These are phyloP conservation scores for Boletus sp. DNA, from an alignment of 768 basidiomycete species.

Conservation along the genomic window DNA sequence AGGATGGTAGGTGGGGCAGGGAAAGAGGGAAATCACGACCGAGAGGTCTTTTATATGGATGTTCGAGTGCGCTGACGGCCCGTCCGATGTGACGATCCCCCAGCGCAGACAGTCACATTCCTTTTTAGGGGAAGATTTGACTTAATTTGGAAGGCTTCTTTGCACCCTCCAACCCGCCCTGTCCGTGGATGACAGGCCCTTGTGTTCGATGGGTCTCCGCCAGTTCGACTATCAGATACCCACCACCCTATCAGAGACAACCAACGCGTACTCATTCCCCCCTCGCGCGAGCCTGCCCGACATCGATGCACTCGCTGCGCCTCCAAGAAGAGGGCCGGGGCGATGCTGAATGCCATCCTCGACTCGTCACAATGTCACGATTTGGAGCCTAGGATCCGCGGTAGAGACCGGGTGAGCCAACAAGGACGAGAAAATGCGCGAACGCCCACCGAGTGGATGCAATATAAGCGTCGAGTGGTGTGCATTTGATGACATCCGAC, in stretches of 20 bases:
- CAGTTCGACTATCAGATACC: conserved; percentile 27
- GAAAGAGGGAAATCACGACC: conserved; percentile 36
- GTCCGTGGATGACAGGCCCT: conserved; percentile 27
- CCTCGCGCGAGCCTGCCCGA: neutral
- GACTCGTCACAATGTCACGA: conserved; percentile 24
- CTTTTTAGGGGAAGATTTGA: conserved; percentile 31
- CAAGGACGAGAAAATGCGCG: neutral
- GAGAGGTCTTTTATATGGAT: conserved; percentile 34
- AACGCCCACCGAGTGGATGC: neutral
- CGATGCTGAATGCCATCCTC: conserved; percentile 15
- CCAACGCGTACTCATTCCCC: neutral
- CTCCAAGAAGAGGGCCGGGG: neutral
- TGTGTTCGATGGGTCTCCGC: conserved; percentile 12
- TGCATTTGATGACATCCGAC: neutral
- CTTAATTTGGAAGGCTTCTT: conserved; percentile 30
- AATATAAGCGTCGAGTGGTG: neutral
- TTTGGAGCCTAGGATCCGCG: conserved; percentile 24
- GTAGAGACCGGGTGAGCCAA: conserved; percentile 9
- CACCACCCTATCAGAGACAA: conserved; percentile 7
- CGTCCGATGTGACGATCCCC: conserved; percentile 32
- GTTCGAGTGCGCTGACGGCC: conserved; percentile 21
- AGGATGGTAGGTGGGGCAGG: conserved; percentile 41
- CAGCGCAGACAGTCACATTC: conserved; percentile 28
- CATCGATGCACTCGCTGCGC: neutral
- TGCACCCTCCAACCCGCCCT: conserved; percentile 23